A percentile compares a stretch with the other conserved stretches of the same genome.
These are phyloP conservation scores for Eimeria necatrix DNA, from an alignment of 169 alveolate genomes.

Conservation along the genomic window DNA sequence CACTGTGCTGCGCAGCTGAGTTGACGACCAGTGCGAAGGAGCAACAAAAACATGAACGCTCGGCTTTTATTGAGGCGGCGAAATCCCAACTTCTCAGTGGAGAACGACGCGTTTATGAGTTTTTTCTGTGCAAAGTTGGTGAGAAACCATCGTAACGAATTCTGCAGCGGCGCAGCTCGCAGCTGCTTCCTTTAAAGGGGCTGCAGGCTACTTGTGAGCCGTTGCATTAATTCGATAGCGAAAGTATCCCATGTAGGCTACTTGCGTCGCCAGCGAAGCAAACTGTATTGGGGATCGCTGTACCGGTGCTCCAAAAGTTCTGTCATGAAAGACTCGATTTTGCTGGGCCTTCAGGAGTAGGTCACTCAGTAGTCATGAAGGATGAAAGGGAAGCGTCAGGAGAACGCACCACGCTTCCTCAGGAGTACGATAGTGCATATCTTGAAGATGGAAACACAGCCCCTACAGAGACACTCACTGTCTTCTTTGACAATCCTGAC, in stretches of 20 bases:
- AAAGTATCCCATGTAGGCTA: too few relatives aligned
- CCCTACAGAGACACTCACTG: conserved; percentile 43
- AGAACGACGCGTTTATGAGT: conserved; percentile 90
- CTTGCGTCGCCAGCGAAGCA: too few relatives aligned
- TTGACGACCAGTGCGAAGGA: conserved; percentile 30
- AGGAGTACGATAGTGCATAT: conserved; percentile 85
- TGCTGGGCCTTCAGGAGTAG: conserved; percentile 88
- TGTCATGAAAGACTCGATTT: too few relatives aligned
- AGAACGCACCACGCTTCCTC: conserved; percentile 87
- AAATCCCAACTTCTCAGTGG: conserved; percentile 85
- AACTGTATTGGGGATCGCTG: too few relatives aligned
- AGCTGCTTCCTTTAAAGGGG: neutral
- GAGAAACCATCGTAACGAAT: conserved; percentile 43
- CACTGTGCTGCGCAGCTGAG: conserved; percentile 18
- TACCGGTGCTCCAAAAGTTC: too few relatives aligned
- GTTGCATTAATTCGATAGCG: too few relatives aligned
- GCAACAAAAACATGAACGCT: conserved; percentile 9
- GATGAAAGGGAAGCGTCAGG: conserved; percentile 87
- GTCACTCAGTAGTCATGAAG: conserved; percentile 88
- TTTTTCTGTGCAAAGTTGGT: conserved; percentile 93
- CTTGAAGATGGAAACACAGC: conserved; percentile 49
- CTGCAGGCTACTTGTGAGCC: too few relatives aligned
- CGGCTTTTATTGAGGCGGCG: conserved; percentile 81
- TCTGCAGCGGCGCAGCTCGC: neutral
- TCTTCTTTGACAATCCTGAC: conserved; percentile 11